These are phyloP conservation scores for Cercophora scortea DNA, from an alignment of 495 filamentous ascomycete species.

Conservation along the genomic window DNA sequence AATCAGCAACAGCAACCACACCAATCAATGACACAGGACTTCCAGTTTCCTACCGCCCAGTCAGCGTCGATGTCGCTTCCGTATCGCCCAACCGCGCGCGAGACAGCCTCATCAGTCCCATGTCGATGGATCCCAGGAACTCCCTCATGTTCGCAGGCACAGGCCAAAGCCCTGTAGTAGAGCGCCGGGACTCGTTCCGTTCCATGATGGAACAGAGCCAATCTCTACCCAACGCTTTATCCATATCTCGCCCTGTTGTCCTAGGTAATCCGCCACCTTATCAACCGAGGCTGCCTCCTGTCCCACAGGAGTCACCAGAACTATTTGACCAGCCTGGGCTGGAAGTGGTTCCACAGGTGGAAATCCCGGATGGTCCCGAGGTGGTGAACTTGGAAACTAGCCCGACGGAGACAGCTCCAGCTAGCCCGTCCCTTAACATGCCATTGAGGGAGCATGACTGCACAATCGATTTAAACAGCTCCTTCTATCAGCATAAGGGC, in stretches of 20 bases:
- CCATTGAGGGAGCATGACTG: constrained; percentile 17
- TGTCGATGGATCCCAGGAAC: neutral
- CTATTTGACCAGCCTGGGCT: neutral
- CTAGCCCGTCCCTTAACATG: too few species aligned
- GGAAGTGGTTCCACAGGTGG: neutral
- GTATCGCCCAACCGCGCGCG: neutral
- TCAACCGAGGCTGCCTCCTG: neutral
- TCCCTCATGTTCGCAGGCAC: neutral
- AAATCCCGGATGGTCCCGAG: too few species aligned
- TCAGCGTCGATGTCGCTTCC: neutral
- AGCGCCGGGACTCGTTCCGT: constrained; percentile 4
- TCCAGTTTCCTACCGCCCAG: neutral
- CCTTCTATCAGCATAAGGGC: constrained; percentile 32
- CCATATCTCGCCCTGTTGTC: too few species aligned
- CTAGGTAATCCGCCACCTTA: neutral
- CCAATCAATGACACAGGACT: neutral
- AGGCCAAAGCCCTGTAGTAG: neutral
- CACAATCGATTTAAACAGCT: constrained; percentile 24
- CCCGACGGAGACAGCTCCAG: neutral
- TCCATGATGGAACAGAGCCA: neutral
- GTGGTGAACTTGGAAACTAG: neutral
- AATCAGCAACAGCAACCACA: neutral
- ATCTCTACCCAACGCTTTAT: too few species aligned
- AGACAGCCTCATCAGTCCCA: constrained; percentile 1
- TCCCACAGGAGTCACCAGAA: neutral